A percentile compares a stretch with the other conserved stretches of the same genome.
Conservation (phyloP, 2,329 filamentous ascomycete species). For the Trichophyton simii region DNA sequence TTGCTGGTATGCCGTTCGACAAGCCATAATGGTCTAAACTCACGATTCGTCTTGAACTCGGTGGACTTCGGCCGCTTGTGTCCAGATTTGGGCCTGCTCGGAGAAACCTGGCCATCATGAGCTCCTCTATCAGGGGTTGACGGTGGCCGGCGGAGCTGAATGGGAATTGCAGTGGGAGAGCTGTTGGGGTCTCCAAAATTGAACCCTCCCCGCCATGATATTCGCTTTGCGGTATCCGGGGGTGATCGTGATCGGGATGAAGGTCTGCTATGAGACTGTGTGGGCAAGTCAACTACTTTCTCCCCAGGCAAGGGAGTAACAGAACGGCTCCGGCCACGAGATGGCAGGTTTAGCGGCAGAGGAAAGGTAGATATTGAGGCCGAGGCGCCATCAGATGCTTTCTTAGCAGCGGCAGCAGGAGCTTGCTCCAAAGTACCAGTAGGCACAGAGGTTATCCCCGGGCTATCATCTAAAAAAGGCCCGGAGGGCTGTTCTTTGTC, state of each 20-base stretch:
- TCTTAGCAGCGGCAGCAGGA: slow-evolving; percentile 9
- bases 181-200: slow-evolving; percentile 14
- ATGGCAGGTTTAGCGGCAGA: not conserved
- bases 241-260: slow-evolving; percentile 19
- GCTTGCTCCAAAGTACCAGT: slow-evolving; percentile 36
- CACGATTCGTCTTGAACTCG: slow-evolving; percentile 44
- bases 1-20: slow-evolving; percentile 50
- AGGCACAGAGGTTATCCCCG: slow-evolving; percentile 42
- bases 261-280: slow-evolving; percentile 25
- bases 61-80: slow-evolving; percentile 38
- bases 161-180: slow-evolving; percentile 39
- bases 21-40: slow-evolving; percentile 71
- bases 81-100: slow-evolving; percentile 26
- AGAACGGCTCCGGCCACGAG: slow-evolving; percentile 23
- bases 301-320: slow-evolving; percentile 22
- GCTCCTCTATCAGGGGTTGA: slow-evolving; percentile 23
- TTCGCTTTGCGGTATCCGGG: not conserved
- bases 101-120: slow-evolving; percentile 30
- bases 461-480: slow-evolving; percentile 55
- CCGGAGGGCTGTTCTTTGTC: slow-evolving; percentile 15
- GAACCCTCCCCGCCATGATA: not conserved
- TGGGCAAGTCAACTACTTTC: slow-evolving; percentile 19
- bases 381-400: slow-evolving; percentile 12
- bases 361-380: slow-evolving; percentile 11
- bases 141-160: slow-evolving; percentile 44